Evolutionary conservation across 1,284 basidiomycete species (phyloP).

Genomic region (Paramarasmius palmivorus): DNA sequence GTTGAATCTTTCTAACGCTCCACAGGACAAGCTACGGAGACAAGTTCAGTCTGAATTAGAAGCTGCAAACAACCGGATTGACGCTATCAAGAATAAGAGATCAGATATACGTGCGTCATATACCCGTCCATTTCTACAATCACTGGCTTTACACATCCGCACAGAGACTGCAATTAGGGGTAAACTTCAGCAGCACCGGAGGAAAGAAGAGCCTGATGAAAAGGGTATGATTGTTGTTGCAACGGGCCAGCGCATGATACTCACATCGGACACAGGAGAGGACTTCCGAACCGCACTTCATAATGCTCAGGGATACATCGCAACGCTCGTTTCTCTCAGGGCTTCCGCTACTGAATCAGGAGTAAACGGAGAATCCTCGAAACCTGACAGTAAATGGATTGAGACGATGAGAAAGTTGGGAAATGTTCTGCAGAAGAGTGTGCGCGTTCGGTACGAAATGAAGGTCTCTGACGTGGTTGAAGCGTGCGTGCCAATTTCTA

Average conservation of each 20-base stretch:
- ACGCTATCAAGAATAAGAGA: conserved; percentile 53
- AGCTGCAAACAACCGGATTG: conserved; percentile 71
- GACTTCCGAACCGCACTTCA: conserved; percentile 71
- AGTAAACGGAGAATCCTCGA: conserved; percentile 30
- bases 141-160: conserved; percentile 18
- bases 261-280: conserved; percentile 38
- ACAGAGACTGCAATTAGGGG: conserved; percentile 41
- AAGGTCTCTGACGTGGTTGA: conserved; percentile 71
- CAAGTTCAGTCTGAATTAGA: conserved; percentile 79
- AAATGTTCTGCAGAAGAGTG: conserved; percentile 68
- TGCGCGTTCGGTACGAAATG: conserved; percentile 79
- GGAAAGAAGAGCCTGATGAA: conserved; percentile 41
- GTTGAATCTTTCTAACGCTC: conserved; percentile 14
- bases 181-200: conserved; percentile 31
- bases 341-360: conserved; percentile 37
- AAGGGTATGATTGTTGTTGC: conserved; percentile 31
- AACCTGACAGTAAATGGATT: conserved; percentile 52
- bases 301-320: conserved; percentile 57
- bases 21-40: conserved; percentile 43
- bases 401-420: conserved; percentile 71
- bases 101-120: conserved; percentile 59
- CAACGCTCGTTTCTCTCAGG: conserved; percentile 48
- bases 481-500: conserved; percentile 50
- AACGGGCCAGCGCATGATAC: conserved; percentile 13
- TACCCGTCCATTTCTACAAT: conserved; percentile 2